A percentile compares a stretch with the other conserved stretches of the same genome.
Evolutionary conservation across 192 early-diverging fungal species (phyloP).

Genomic region (Backusella macrospora): DNA sequence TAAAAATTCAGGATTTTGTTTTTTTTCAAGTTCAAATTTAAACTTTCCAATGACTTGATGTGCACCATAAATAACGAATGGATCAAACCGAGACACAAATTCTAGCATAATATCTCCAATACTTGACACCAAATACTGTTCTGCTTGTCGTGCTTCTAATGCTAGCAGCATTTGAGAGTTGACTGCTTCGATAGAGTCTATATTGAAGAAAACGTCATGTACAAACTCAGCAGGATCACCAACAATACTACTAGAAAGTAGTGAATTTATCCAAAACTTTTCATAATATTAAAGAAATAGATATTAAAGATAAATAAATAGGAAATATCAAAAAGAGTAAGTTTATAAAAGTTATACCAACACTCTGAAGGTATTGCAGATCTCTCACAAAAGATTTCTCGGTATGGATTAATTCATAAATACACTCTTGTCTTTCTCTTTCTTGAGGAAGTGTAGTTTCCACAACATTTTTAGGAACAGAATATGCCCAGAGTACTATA

Average conservation of each 20-base stretch:
- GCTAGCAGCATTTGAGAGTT: slow-evolving; percentile 64
- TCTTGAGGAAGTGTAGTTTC: slow-evolving; percentile 75
- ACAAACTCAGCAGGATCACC: slow-evolving; percentile 74
- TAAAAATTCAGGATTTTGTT: slow-evolving; percentile 62
- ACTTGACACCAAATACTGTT: slow-evolving; percentile 68
- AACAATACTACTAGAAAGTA: slow-evolving; percentile 69
- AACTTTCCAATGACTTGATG: slow-evolving; percentile 85
- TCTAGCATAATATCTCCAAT: slow-evolving; percentile 86
- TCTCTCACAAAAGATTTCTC: slow-evolving; percentile 91
- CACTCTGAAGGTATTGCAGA: slow-evolving; percentile 76
- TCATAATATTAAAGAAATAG: slow-evolving; percentile 1
- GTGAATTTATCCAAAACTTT: slow-evolving; percentile 61
- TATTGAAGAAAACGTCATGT: slow-evolving; percentile 78
- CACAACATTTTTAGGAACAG: slow-evolving; percentile 77
- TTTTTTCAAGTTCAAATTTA: slow-evolving; percentile 81
- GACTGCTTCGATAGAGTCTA: slow-evolving; percentile 63
- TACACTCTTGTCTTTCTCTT: slow-evolving; percentile 88
- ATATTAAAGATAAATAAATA: neutral
- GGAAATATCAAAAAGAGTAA: neutral
- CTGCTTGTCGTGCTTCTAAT: slow-evolving; percentile 63
- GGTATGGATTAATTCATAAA: slow-evolving; percentile 91
- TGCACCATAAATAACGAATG: slow-evolving; percentile 85
- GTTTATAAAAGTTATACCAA: slow-evolving; percentile 31
- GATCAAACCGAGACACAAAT: slow-evolving; percentile 70
- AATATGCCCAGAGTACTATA: slow-evolving; percentile 75